Evolutionary conservation across 2,329 filamentous ascomycete genomes (phyloP).

Genomic region (Fusarium sp.): DNA sequence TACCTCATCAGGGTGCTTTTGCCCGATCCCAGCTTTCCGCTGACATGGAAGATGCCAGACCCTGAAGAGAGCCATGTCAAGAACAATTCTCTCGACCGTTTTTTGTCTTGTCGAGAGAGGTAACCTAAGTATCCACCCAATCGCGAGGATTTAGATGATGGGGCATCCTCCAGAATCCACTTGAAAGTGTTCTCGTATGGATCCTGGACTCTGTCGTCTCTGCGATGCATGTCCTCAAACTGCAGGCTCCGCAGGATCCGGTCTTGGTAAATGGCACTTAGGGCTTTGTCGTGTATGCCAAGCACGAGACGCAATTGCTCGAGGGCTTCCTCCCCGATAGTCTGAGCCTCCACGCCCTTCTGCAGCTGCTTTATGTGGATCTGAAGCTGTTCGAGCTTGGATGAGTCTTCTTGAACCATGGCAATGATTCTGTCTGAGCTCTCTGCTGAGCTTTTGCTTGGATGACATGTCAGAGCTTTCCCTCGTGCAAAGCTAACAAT

Average conservation of each 20-base stretch:
- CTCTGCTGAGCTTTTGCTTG: not conserved
- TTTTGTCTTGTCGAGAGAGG: no score
- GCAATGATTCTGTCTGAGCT: not conserved
- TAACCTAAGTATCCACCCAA: no score
- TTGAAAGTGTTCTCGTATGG: not conserved
- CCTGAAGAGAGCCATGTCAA: not conserved
- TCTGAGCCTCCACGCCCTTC: not conserved
- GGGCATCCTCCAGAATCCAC: not conserved
- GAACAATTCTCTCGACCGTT: not conserved
- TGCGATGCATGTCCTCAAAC: not conserved
- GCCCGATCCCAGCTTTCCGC: slow-evolving; percentile 27
- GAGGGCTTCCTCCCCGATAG: not conserved
- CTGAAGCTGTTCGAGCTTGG: not conserved
- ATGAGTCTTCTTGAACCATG: not conserved
- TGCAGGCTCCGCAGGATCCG: not conserved
- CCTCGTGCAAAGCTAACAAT: not conserved
- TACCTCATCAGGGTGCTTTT: slow-evolving; percentile 30
- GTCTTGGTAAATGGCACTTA: not conserved
- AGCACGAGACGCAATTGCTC: not conserved
- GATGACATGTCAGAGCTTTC: not conserved
- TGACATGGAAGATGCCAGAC: not conserved
- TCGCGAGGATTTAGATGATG: no score
- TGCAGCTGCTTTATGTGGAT: not conserved
- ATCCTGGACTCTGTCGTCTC: not conserved
- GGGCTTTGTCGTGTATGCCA: not conserved